Percentiles rank a stretch among this genome's conserved stretches.
Evolutionary conservation across 202 grass and related monocot genomes (phyloP).

Genomic region (Alloteropsis angusta): DNA sequence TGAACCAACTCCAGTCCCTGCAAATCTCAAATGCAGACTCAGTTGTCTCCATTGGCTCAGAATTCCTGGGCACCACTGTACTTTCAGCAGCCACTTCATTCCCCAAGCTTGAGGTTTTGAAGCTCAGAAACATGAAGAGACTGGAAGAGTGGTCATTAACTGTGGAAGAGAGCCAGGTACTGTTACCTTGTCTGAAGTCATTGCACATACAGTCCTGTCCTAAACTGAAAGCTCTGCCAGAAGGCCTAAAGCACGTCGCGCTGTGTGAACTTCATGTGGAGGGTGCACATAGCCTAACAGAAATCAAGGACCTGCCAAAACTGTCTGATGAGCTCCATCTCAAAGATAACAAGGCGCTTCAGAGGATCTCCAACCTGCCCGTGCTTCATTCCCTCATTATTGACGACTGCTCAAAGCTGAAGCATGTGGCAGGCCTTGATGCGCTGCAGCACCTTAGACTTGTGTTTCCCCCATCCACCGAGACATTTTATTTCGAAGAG

Average conservation of each 20-base stretch:
- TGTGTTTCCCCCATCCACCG: constrained; percentile 54
- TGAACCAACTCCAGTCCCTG: constrained; percentile 56
- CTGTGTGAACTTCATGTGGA: constrained; percentile 43
- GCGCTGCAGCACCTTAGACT: constrained; percentile 44
- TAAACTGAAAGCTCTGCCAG: constrained; percentile 75
- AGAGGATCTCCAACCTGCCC: constrained; percentile 43
- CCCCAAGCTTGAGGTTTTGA: constrained; percentile 60
- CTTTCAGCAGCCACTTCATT: constrained; percentile 37
- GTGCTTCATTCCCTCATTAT: constrained; percentile 37
- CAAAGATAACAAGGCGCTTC: constrained; percentile 54
- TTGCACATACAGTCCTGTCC: constrained; percentile 57
- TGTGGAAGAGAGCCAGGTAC: constrained; percentile 27
- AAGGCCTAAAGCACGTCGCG: constrained; percentile 39
- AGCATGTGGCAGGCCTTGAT: constrained; percentile 56
- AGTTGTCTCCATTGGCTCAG: constrained; percentile 46
- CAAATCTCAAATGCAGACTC: constrained; percentile 51
- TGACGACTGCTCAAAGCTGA: constrained; percentile 65
- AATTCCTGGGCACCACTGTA: constrained; percentile 45
- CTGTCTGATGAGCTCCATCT: constrained; percentile 45
- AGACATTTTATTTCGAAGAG: constrained; percentile 72
- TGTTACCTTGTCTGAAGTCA: constrained; percentile 59
- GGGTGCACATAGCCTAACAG: constrained; percentile 45
- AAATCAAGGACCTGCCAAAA: constrained; percentile 60
- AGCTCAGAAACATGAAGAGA: constrained; percentile 57
- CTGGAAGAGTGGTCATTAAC: constrained; percentile 69